Evolutionary conservation across 2,329 filamentous ascomycete species (phyloP).

Genomic region (Fusarium vanettenii): DNA sequence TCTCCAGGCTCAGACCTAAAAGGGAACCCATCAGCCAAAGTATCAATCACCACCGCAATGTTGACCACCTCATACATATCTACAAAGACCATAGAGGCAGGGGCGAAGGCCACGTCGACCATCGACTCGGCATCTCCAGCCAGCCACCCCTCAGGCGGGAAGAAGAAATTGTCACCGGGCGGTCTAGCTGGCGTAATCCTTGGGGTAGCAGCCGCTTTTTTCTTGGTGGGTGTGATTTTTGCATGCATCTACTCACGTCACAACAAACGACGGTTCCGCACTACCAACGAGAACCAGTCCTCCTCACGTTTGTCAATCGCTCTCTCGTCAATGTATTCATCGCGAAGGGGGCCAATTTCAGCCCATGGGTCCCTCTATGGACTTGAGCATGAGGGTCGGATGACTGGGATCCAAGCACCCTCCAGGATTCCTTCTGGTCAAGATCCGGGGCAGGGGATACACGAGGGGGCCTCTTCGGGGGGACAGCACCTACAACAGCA

Average conservation of each 20-base stretch:
- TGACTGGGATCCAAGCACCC: neutral
- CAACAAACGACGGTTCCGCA: neutral
- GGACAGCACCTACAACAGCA: neutral
- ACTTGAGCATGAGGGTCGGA: neutral
- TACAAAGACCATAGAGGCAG: neutral
- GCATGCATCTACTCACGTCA: neutral
- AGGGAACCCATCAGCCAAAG: neutral
- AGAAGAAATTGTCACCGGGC: neutral
- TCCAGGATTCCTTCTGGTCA: neutral
- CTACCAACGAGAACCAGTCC: neutral
- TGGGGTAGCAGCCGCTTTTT: neutral
- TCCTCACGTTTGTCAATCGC: neutral
- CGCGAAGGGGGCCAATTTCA: neutral
- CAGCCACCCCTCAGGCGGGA: neutral
- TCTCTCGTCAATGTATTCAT: neutral
- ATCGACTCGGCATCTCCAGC: neutral
- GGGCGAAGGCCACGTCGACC: neutral
- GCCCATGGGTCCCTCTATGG: neutral
- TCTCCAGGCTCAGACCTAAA: neutral
- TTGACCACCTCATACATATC: neutral
- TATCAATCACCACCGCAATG: neutral
- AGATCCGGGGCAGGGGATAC: neutral
- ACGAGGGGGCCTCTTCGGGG: neutral
- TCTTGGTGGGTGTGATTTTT: neutral
- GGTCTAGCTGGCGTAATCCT: neutral